Evolutionary conservation across 768 basidiomycete genomes (phyloP), one percentile per base, ranked within the genome.

Genomic region (Trametes gibbosa): DNA sequence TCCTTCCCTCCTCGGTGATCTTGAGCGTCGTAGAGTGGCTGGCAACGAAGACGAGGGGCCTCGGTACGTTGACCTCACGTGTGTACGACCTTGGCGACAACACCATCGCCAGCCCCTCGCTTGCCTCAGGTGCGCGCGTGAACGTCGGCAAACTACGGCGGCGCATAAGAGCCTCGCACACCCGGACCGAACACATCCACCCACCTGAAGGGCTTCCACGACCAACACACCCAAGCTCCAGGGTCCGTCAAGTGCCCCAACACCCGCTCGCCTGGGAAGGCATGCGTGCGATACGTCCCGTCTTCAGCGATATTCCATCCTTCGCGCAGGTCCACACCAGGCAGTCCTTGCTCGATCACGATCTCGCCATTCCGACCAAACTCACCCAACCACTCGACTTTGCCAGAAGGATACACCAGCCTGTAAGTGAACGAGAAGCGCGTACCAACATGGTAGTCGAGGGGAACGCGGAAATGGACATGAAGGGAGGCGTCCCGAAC

Each of bases 371-470:
- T 65, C 13, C 59, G 54, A 1, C 65, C 68, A 40, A 55, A 66
- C 29, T 58, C 58, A 13, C 69, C 69, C 21, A 71, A 55, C 70
- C 70, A 71, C 35, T 65, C 35, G 14, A 71, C 43, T 1, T 46
- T 46, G 21, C 69, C 70, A 29, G 65, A 65, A 1, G 66, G 51
- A 46, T 66, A 62, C 35, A 68, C 66, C 13, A 71, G 65, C 19
- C 70, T 62, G 49, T 70, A 71, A 4, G 70, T 71, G 68, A 69
- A 70, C 25, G 62, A 56, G 59, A 62, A 70, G 7, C 50, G 49
- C 21, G 42, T 34, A 23, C 54, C 48, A 35, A 61, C 24, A 19
- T 52, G 49, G 12, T 63, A 51, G 25, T 49, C 50, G 27, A 64
- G 48, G 21, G 57, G 39, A 2, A 65, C 52, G 21, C 42, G 51